These are phyloP conservation scores for Apodospora peruviana DNA, from an alignment of 495 filamentous ascomycete genomes.

Conservation along the genomic window DNA sequence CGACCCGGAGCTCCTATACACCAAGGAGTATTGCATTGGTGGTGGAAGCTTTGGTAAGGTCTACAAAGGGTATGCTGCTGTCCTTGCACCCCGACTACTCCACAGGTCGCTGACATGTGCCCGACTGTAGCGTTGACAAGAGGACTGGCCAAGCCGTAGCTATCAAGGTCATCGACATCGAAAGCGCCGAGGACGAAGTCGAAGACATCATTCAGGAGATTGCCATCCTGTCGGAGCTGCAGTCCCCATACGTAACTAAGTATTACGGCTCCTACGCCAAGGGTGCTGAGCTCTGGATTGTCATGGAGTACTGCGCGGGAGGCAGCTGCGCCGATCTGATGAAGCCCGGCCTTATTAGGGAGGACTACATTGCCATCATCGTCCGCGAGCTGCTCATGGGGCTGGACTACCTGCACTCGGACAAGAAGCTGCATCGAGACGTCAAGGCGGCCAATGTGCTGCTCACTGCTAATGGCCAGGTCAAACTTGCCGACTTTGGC, in stretches of 20 bases:
- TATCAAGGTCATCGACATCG: slow-evolving; percentile 96
- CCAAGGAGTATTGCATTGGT: slow-evolving; percentile 93
- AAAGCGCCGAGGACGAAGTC: slow-evolving; percentile 97
- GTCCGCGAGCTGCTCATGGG: slow-evolving; percentile 83
- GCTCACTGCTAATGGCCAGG: slow-evolving; percentile 81
- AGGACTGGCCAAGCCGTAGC: slow-evolving; percentile 80
- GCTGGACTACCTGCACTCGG: slow-evolving; percentile 85
- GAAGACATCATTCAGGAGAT: slow-evolving; percentile 99
- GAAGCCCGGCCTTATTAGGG: slow-evolving; percentile 85
- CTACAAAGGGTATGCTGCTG: slow-evolving; percentile 71
- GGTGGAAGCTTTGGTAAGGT: slow-evolving; percentile 95
- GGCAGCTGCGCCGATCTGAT: slow-evolving; percentile 87
- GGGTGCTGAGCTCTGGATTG: slow-evolving; percentile 95
- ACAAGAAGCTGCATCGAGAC: slow-evolving; percentile 94
- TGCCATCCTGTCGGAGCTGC: slow-evolving; percentile 87
- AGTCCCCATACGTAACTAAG: slow-evolving; percentile 90
- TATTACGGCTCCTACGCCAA: slow-evolving; percentile 96
- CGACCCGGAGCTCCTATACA: slow-evolving; percentile 85
- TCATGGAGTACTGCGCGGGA: slow-evolving; percentile 93
- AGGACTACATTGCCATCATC: slow-evolving; percentile 93
- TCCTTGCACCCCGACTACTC: not conserved
- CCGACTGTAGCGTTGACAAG: slow-evolving; percentile 62
- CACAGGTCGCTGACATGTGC: slow-evolving; percentile 17
- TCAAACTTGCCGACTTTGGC: slow-evolving; percentile 96
- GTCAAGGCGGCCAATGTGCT: slow-evolving; percentile 96